Evolutionary conservation across 106 monocot species (phyloP).

Genomic region (Gastrodia elata): DNA sequence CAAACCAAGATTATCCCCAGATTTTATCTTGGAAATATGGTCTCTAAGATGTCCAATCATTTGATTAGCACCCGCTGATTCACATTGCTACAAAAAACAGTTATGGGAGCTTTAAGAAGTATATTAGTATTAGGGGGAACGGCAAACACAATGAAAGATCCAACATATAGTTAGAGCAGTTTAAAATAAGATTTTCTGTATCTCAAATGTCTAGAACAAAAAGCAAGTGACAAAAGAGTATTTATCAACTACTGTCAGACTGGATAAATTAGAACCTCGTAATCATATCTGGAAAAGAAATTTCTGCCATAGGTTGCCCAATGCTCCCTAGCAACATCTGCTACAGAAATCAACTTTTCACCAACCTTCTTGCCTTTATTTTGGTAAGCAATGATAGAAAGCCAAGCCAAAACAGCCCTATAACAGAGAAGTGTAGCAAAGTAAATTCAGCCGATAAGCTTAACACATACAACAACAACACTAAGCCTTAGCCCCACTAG

Average conservation of each 20-base stretch:
- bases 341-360: slow-evolving; percentile 84
- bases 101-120: neutral
- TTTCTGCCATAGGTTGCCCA: slow-evolving; percentile 92
- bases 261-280: slow-evolving; percentile 49
- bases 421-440: neutral
- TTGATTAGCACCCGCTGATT: slow-evolving; percentile 73
- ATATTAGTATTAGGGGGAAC: neutral
- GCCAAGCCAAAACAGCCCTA: slow-evolving; percentile 99
- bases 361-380: slow-evolving; percentile 84
- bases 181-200: neutral
- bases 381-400: slow-evolving; percentile 80
- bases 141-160: neutral
- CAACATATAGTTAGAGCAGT: neutral
- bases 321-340: slow-evolving; percentile 82
- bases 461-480: no score
- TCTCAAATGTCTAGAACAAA: neutral
- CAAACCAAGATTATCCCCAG: slow-evolving; percentile 60
- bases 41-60: slow-evolving; percentile 80
- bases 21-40: slow-evolving; percentile 45
- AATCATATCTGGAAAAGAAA: slow-evolving; percentile 99
- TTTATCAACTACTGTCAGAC: neutral
- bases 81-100: slow-evolving; percentile 58
- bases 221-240: neutral
- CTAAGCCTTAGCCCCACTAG: no score
- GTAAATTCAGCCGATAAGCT: neutral